These are phyloP conservation scores for Penicillium vulpinum DNA, from an alignment of 2,329 filamentous ascomycete genomes.

Conservation along the genomic window DNA sequence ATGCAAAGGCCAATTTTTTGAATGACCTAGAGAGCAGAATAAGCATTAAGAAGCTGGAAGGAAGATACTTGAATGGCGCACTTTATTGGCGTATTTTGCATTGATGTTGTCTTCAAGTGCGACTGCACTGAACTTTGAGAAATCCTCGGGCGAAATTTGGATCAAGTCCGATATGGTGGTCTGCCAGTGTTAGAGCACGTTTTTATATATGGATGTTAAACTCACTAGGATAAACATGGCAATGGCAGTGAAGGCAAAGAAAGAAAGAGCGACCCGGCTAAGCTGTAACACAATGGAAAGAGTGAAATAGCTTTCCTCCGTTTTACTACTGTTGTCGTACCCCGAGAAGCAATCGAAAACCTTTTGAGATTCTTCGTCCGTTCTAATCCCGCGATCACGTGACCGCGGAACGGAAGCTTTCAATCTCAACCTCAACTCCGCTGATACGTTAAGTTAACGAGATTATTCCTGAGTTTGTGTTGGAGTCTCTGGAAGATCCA, in stretches of 20 bases:
- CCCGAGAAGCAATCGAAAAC: not conserved
- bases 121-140: conserved; percentile 73
- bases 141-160: conserved; percentile 86
- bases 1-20: conserved; percentile 94
- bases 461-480: conserved; percentile 28
- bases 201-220: conserved; percentile 20
- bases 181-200: conserved; percentile 49
- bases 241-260: not conserved
- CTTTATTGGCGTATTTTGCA: conserved; percentile 92
- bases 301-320: not conserved
- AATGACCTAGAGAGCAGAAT: conserved; percentile 62
- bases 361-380: conserved; percentile 7
- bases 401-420: conserved; percentile 2
- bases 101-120: conserved; percentile 98
- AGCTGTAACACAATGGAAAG: not conserved
- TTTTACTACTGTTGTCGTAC: not conserved
- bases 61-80: conserved; percentile 33
- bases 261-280: not conserved
- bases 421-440: not conserved
- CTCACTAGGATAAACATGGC: conserved; percentile 55
- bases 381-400: conserved; percentile 1
- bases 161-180: conserved; percentile 93
- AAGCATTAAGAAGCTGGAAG: not conserved
- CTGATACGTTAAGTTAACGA: not conserved
- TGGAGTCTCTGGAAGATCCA: conserved; percentile 27